Evolutionary conservation across 768 basidiomycete species (phyloP).

Genomic region (Neoboletus magnificus): DNA sequence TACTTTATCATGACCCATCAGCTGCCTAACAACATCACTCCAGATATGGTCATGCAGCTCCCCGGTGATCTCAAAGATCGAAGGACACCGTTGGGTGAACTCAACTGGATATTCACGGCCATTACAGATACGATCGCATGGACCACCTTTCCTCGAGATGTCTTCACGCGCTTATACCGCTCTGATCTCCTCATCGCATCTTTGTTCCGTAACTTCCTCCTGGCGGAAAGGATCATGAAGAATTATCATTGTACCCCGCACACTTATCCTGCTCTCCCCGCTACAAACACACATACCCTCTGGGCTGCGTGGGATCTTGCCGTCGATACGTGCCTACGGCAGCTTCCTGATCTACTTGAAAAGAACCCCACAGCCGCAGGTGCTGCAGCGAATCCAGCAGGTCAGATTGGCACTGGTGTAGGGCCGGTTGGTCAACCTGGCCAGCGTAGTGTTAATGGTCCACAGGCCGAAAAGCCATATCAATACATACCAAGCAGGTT

Average conservation of each 20-base stretch:
- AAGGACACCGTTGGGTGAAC: slow-evolving; percentile 91
- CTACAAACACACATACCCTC: slow-evolving; percentile 94
- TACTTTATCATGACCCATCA: slow-evolving; percentile 91
- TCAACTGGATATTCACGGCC: slow-evolving; percentile 99
- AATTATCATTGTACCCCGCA: slow-evolving; percentile 96
- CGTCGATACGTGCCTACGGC: slow-evolving; percentile 88
- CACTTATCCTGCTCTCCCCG: slow-evolving; percentile 84
- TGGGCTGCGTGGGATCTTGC: slow-evolving; percentile 99
- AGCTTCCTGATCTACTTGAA: slow-evolving; percentile 79
- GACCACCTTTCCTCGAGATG: slow-evolving; percentile 92
- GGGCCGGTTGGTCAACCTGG: slow-evolving; percentile 17
- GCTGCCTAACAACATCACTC: slow-evolving; percentile 72
- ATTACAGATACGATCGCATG: slow-evolving; percentile 99
- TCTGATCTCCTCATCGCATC: slow-evolving; percentile 96
- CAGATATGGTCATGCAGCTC: slow-evolving; percentile 91
- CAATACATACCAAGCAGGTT: slow-evolving; percentile 85
- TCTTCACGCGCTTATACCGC: slow-evolving; percentile 90
- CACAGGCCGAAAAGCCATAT: slow-evolving; percentile 48
- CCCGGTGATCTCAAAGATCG: slow-evolving; percentile 97
- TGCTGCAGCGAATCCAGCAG: slow-evolving; percentile 22
- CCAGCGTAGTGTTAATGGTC: slow-evolving; percentile 20
- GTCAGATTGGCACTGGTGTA: slow-evolving; percentile 5
- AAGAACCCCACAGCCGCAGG: slow-evolving; percentile 30
- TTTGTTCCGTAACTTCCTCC: slow-evolving; percentile 93
- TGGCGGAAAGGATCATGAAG: slow-evolving; percentile 97